Evolutionary conservation across 2,329 filamentous ascomycete species (phyloP), one percentile per base, ranked within the genome.

Genomic region (Fusarium piperis): DNA sequence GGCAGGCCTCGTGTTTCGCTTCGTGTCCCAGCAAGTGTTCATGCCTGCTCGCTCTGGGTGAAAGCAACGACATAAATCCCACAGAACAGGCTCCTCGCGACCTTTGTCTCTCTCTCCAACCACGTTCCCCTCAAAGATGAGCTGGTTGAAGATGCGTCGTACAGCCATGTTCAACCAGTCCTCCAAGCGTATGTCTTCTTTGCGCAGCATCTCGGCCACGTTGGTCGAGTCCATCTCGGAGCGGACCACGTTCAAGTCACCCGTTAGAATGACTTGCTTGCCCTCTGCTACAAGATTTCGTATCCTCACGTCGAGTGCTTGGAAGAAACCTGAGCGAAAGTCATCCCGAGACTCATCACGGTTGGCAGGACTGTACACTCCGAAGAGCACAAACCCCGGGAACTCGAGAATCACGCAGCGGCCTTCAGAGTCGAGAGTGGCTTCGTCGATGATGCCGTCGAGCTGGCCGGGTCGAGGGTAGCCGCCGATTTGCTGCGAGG

Each of bases 1-100:
- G 3, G 93, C 94, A 4, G 95, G 95, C n/a, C 96, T 88, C n/a
- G 94, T 93, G 80, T 98, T 98, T 78, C 94, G 93, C 79, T 93
- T 95, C 57, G 94, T 95, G 71, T 98, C 94, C 95, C 95, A 98
- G 80, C 95, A 97, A 0, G 96, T 98, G 80, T 94, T 98, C 96
- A 99, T 98, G 67, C 94, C 94, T 68, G 86, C 85, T 39, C 96
- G 88, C n/a, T 85, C 82, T 1, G 93, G 92, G 77, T 98, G 93
- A 77, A 95, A 97, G 28, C 88, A 89, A 55, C 96, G 89, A 74
- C 93, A 95, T 18, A 97, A 85, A 82, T 99, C 96, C 88, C 92
- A 93, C 41, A 98, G 83, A 2, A 95, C 88, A 3, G 94, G 89
- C 13, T 85, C 75, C 78, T 95, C 91, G 71, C 92, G 87, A 0